phyloP scores from a whole-genome alignment of 192 early-diverging fungal species.

The Backusella australiensis region DNA sequence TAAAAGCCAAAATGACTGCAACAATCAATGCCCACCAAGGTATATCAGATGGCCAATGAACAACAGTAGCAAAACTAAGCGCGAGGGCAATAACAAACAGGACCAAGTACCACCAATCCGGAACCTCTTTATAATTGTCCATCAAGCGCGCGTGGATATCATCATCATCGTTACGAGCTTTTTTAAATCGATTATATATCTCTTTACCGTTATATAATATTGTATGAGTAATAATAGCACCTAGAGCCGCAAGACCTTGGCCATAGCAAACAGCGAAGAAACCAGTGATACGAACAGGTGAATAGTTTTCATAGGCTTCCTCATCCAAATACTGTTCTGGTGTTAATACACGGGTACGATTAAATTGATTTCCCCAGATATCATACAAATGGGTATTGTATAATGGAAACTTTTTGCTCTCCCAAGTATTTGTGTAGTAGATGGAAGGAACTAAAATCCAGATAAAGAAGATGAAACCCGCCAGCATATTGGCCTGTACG shows the following conservation, averaged over 20 bases:
- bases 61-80: conserved; percentile 47
- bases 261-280: conserved; percentile 69
- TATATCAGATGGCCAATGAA: conserved; percentile 50
- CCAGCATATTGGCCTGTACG: conserved; percentile 68
- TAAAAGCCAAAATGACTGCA: conserved; percentile 45
- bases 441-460: conserved; percentile 73
- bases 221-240: conserved; percentile 64
- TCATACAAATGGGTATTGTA: conserved; percentile 66
- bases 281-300: conserved; percentile 64
- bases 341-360: conserved; percentile 57
- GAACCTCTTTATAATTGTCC: conserved; percentile 72
- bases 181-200: conserved; percentile 57
- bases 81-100: conserved; percentile 54
- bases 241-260: conserved; percentile 62
- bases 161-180: conserved; percentile 53
- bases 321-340: conserved; percentile 52
- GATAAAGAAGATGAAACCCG: conserved; percentile 68
- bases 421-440: conserved; percentile 63
- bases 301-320: conserved; percentile 53
- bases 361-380: conserved; percentile 50
- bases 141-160: conserved; percentile 79
- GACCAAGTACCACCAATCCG: conserved; percentile 73
- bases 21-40: conserved; percentile 62
- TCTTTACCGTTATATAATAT: conserved; percentile 67
- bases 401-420: conserved; percentile 56